A percentile compares a stretch with the other conserved stretches of the same genome.
These are phyloP conservation scores for Aphanocladium album DNA, from an alignment of 2,329 filamentous ascomycete species.

Conservation along the genomic window DNA sequence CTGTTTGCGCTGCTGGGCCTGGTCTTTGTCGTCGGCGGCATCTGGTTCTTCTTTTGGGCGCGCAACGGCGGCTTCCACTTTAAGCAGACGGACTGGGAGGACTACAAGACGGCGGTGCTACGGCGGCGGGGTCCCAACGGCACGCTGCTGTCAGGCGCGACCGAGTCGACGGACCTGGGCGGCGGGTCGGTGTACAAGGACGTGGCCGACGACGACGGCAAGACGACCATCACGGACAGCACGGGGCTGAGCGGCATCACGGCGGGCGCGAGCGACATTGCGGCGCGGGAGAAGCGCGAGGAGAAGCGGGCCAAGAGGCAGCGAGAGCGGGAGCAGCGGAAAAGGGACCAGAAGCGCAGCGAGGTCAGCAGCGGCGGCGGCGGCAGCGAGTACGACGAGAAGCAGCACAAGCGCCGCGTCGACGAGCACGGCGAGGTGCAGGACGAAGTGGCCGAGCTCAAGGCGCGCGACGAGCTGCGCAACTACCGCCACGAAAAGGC, in stretches of 20 bases:
- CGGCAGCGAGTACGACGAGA: conserved; percentile 17
- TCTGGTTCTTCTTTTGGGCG: conserved; percentile 99
- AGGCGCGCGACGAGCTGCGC: conserved; percentile 64
- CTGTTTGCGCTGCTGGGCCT: conserved; percentile 81
- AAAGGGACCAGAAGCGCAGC: conserved; percentile 10
- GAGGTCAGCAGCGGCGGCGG: conserved; percentile 25
- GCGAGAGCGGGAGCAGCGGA: conserved; percentile 27
- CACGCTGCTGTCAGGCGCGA: conserved; percentile 76
- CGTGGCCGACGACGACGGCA: conserved; percentile 48
- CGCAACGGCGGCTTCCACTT: conserved; percentile 93
- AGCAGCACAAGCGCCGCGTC: conserved; percentile 33
- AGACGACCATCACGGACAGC: conserved; percentile 41
- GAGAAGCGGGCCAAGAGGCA: conserved; percentile 47
- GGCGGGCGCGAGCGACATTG: conserved; percentile 51
- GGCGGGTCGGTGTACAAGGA: conserved; percentile 81
- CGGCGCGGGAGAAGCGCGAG: conserved; percentile 51
- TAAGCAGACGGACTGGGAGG: conserved; percentile 85
- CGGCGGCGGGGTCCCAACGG: conserved; percentile 86
- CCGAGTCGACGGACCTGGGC: conserved; percentile 76
- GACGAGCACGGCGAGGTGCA: conserved; percentile 54
- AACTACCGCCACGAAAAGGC: conserved; percentile 82
- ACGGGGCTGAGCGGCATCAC: conserved; percentile 51
- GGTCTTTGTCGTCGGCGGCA: conserved; percentile 65
- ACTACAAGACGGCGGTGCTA: conserved; percentile 94
- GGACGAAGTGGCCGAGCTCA: conserved; percentile 60